These are phyloP conservation scores for Camellia oleifera DNA, from an alignment of 179 eudicot genomes.

Conservation along the genomic window DNA sequence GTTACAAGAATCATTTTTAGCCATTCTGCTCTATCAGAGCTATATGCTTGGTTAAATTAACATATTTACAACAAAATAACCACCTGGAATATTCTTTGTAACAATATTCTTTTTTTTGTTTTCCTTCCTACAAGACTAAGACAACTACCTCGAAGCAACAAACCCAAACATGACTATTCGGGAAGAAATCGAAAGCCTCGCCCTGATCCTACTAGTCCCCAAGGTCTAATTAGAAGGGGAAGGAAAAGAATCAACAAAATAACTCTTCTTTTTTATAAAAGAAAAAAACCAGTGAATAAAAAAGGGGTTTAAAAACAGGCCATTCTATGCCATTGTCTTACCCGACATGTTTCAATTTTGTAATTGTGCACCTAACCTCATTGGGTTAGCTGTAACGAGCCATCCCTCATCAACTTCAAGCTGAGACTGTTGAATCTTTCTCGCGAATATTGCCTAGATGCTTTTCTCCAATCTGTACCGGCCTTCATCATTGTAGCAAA, in stretches of 20 bases:
- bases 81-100: neutral
- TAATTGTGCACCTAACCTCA: constrained; percentile 35
- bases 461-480: constrained; percentile 82
- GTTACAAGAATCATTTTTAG: too few relatives aligned
- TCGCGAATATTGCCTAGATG: constrained; percentile 74
- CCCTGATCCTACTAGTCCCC: constrained; percentile 8
- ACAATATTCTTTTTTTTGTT: neutral
- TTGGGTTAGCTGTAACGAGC: constrained; percentile 43
- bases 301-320: neutral
- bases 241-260: neutral
- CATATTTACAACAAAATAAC: constrained; percentile 7
- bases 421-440: constrained; percentile 73
- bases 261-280: neutral
- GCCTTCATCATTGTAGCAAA: constrained; percentile 79
- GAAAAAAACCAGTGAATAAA: neutral
- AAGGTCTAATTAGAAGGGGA: neutral
- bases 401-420: constrained; percentile 65
- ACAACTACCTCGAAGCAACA: constrained; percentile 12
- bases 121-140: constrained; percentile 2
- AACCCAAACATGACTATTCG: constrained; percentile 4
- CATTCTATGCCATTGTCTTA: neutral
- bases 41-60: neutral
- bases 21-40: too few relatives aligned
- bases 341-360: neutral
- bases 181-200: neutral